A percentile compares a stretch with the other conserved stretches of the same genome.
These are phyloP conservation scores for Magnolia changhungtana DNA, from an alignment of 164 flowering plant species.

Conservation along the genomic window DNA sequence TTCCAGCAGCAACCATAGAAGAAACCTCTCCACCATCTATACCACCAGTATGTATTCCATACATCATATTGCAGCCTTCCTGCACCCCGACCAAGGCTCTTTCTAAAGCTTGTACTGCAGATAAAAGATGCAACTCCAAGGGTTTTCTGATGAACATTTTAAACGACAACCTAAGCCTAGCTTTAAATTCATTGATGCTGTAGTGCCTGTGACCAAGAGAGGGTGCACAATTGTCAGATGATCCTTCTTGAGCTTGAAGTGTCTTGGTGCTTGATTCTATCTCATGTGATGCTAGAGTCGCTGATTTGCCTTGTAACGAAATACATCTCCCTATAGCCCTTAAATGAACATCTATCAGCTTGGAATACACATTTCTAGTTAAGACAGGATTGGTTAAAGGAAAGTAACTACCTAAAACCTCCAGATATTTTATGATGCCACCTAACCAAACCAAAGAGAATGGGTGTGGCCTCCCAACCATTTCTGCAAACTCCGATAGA, in stretches of 20 bases:
- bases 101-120: constrained; percentile 62
- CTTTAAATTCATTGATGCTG: constrained; percentile 57
- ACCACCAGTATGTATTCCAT: constrained; percentile 48
- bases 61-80: constrained; percentile 38
- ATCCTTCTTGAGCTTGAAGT: constrained; percentile 23
- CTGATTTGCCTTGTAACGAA: constrained; percentile 64
- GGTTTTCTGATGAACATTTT: constrained; percentile 45
- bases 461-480: constrained; percentile 34
- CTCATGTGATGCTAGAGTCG: constrained; percentile 67
- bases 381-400: constrained; percentile 34
- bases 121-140: constrained; percentile 53
- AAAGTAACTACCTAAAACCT: constrained; percentile 66
- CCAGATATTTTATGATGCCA: constrained; percentile 70
- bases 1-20: constrained; percentile 67
- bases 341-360: constrained; percentile 58
- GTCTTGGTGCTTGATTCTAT: constrained; percentile 57
- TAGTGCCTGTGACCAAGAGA: constrained; percentile 21
- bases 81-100: constrained; percentile 77
- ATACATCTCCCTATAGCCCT: constrained; percentile 78
- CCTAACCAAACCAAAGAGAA: constrained; percentile 66
- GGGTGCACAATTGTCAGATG: constrained; percentile 14
- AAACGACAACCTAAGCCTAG: constrained; percentile 69
- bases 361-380: constrained; percentile 47
- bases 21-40: constrained; percentile 60
- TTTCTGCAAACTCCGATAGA: constrained; percentile 48